Evolutionary conservation across 441 rosid species (phyloP).

Genomic region (Populus tomentosa): DNA sequence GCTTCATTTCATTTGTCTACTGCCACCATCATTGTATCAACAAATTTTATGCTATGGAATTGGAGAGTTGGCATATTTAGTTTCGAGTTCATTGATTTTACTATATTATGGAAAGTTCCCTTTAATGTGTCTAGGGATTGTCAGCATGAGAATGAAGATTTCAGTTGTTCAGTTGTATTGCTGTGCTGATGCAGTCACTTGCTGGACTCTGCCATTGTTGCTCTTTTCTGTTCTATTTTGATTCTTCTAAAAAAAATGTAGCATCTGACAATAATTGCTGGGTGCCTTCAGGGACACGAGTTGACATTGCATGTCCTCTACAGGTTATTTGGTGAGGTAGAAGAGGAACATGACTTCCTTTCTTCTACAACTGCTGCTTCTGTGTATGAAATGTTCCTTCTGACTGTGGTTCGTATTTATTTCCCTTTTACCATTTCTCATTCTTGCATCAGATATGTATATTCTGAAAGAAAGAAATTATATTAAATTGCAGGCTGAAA

Average conservation of each 20-base stretch:
- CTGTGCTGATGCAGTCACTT: not conserved
- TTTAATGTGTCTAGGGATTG: not conserved
- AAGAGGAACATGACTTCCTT: conserved; percentile 93
- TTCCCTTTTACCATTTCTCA: conserved; percentile 12
- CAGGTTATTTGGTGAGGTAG: conserved; percentile 93
- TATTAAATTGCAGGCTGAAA: conserved; percentile 69
- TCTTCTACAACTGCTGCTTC: conserved; percentile 91
- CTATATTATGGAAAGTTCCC: not conserved
- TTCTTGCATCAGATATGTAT: conserved; percentile 4
- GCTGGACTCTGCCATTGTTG: not conserved
- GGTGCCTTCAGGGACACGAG: conserved; percentile 97
- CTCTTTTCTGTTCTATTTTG: conserved; percentile 3
- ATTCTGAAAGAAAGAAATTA: conserved; percentile 20
- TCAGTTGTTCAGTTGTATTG: not conserved
- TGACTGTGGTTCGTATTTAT: conserved; percentile 65
- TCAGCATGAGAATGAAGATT: conserved; percentile 1
- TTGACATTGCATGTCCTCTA: conserved; percentile 95
- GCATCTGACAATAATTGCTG: conserved; percentile 39
- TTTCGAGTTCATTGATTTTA: conserved; percentile 6
- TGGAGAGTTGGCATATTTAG: not conserved
- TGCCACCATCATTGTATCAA: not conserved
- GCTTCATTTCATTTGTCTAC: not conserved
- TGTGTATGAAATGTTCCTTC: conserved; percentile 78
- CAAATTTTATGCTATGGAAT: not conserved
- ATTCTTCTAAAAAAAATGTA: conserved; percentile 5